These are phyloP conservation scores for Coprinopsis cinerea DNA, from an alignment of 768 basidiomycete genomes.

Conservation along the genomic window DNA sequence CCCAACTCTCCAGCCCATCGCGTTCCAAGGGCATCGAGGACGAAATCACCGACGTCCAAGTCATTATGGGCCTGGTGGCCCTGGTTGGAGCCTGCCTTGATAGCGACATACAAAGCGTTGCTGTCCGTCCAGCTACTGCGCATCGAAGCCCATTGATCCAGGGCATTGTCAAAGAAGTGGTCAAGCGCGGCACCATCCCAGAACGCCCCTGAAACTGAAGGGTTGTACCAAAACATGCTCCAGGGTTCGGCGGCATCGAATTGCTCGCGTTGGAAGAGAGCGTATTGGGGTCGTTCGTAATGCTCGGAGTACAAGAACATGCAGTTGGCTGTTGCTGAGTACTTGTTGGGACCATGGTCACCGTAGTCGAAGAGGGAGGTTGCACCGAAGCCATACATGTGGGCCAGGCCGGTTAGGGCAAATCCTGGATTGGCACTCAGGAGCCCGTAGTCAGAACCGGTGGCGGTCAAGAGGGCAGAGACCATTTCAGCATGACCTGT, in stretches of 20 bases:
- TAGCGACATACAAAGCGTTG: conserved; percentile 76
- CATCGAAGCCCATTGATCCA: conserved; percentile 88
- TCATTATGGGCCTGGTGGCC: conserved; percentile 94
- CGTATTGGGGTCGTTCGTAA: conserved; percentile 69
- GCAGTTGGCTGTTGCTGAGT: conserved; percentile 87
- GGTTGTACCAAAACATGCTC: conserved; percentile 92
- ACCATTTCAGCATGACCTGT: conserved; percentile 89
- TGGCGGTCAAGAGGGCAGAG: conserved; percentile 75
- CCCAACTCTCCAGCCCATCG: conserved; percentile 97
- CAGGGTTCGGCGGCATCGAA: conserved; percentile 77
- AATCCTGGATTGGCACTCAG: conserved; percentile 64
- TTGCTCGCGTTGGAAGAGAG: conserved; percentile 89
- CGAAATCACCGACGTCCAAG: conserved; percentile 92
- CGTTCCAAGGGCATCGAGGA: conserved; percentile 86
- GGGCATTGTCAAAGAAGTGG: conserved; percentile 63
- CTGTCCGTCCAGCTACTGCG: conserved; percentile 89
- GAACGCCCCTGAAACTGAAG: conserved; percentile 77
- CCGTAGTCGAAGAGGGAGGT: conserved; percentile 83
- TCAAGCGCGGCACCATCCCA: conserved; percentile 87
- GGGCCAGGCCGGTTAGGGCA: conserved; percentile 71
- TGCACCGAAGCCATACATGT: conserved; percentile 82
- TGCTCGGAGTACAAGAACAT: conserved; percentile 72
- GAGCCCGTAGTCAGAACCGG: conserved; percentile 77
- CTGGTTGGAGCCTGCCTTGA: conserved; percentile 78
- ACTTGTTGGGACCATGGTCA: conserved; percentile 94